Percentiles rank a stretch among this genome's conserved stretches.
Evolutionary conservation across 2,329 filamentous ascomycete genomes (phyloP).

Genomic region (Knoxdaviesia proteae): DNA sequence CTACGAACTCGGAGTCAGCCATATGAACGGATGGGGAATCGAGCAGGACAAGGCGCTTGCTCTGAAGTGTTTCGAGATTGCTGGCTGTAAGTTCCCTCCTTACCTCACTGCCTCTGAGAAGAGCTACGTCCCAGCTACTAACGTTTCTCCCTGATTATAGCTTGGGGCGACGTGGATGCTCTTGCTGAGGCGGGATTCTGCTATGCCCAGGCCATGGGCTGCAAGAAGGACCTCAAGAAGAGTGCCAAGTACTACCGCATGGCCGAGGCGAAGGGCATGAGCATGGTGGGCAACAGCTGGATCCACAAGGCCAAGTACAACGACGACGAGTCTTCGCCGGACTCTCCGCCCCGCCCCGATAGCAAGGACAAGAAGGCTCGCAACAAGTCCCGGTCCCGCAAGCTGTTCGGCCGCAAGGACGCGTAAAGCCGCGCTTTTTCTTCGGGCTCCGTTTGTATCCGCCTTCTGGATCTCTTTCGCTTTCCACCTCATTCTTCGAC

Average conservation of each 20-base stretch:
- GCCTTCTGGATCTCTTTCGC: neutral
- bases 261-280: slow-evolving; percentile 85
- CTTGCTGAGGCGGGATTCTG: slow-evolving; percentile 89
- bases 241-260: slow-evolving; percentile 76
- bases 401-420: slow-evolving; percentile 40
- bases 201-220: slow-evolving; percentile 81
- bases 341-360: slow-evolving; percentile 7
- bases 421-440: slow-evolving; percentile 6
- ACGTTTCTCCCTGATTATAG: slow-evolving; percentile 15
- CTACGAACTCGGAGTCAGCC: slow-evolving; percentile 88
- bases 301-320: slow-evolving; percentile 94
- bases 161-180: slow-evolving; percentile 89
- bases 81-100: slow-evolving; percentile 41
- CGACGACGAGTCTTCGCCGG: slow-evolving; percentile 25
- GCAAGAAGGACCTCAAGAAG: slow-evolving; percentile 91
- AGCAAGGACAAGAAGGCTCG: slow-evolving; percentile 49
- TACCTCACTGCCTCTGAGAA: neutral
- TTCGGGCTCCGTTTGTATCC: neutral
- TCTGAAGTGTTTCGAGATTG: slow-evolving; percentile 87
- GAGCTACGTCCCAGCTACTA: slow-evolving; percentile 5
- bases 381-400: slow-evolving; percentile 57
- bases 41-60: slow-evolving; percentile 78
- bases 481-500: neutral
- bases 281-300: slow-evolving; percentile 97
- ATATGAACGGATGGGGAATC: slow-evolving; percentile 97